phyloP scores from a whole-genome alignment of 257 asterid species.

The Fraxinus cuspidata region DNA sequence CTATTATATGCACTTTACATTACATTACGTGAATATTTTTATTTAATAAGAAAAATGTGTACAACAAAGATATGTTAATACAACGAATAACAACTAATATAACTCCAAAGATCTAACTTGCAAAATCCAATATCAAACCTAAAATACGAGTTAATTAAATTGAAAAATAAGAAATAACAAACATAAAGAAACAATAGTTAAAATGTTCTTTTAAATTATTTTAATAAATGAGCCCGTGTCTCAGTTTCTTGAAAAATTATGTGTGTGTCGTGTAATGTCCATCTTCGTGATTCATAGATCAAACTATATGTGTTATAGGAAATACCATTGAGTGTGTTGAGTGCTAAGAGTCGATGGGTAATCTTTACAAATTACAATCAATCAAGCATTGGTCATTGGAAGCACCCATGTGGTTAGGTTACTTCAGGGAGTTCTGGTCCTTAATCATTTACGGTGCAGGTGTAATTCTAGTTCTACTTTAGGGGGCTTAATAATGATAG shows the following conservation, averaged over 20 bases:
- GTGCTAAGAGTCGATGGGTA: neutral
- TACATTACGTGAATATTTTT: too few species aligned
- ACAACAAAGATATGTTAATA: too few species aligned
- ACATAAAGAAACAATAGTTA: too few species aligned
- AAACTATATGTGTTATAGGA: neutral
- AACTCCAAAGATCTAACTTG: too few species aligned
- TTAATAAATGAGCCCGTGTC: neutral
- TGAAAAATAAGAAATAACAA: neutral
- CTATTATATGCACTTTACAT: too few species aligned
- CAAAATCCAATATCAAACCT: too few species aligned
- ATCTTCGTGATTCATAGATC: neutral
- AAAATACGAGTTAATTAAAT: too few species aligned
- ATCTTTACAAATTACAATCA: constrained; percentile 24
- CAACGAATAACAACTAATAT: too few species aligned
- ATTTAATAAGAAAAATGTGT: too few species aligned
- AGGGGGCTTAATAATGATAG: neutral
- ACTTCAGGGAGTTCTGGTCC: neutral
- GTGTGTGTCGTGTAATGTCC: neutral
- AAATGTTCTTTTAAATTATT: too few species aligned
- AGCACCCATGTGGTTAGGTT: neutral
- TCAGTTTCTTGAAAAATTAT: neutral
- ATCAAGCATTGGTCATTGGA: neutral
- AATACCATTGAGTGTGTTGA: neutral
- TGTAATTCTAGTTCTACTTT: constrained; percentile 7
- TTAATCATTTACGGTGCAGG: constrained; percentile 3